Evolutionary conservation across 305 asterid genomes (phyloP), one percentile per base, ranked within the genome.

Genomic region (Fraxinus ornus): DNA sequence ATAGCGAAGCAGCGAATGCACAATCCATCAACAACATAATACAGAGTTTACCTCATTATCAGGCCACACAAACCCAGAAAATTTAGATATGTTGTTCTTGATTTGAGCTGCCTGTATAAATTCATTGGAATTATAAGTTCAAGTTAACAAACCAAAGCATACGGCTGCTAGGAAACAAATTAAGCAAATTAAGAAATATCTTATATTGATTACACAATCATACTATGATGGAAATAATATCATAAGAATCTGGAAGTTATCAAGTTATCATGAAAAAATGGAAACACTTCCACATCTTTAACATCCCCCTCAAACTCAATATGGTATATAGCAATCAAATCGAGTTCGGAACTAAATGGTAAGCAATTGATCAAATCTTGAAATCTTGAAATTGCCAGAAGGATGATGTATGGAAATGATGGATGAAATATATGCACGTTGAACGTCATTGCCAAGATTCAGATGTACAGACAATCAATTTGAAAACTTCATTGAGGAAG

Each of bases 61-160:
- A 93, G 86, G 93, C 98, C 98, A 97, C 76, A 92, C 97, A 68
- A 97, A 91, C 76, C 99, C 98, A 80, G 99, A 97, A 87, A 97
- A 97, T 79, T 92, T 91, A 57, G 91, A 92, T 57, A 97, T 89
- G 72, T 95, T 92, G 84, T 74, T 88, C 91, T 93, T 97, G 84
- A 91, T 76, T 86, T 92, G 92, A 86, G 94, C 91, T 55, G 96
- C 98, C 99, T 95, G 93, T 80, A 86, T 37, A 72, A 75, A 66
- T 41, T 79, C 82, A 36, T 86, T 68, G n/a, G 35, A 83, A 77
- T 82, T 24, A 78, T 80, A 73, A 80, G 78, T 55, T 79, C 41
- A 78, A 30, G 64, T 32, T 24, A 55, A 68, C 71, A 62, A 32
- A 33, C 70, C 81, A 64, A 5, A 47, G 52, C 36, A 9, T 3